phyloP scores from a whole-genome alignment of 441 rosid species.

The Erysimum cheiri region DNA sequence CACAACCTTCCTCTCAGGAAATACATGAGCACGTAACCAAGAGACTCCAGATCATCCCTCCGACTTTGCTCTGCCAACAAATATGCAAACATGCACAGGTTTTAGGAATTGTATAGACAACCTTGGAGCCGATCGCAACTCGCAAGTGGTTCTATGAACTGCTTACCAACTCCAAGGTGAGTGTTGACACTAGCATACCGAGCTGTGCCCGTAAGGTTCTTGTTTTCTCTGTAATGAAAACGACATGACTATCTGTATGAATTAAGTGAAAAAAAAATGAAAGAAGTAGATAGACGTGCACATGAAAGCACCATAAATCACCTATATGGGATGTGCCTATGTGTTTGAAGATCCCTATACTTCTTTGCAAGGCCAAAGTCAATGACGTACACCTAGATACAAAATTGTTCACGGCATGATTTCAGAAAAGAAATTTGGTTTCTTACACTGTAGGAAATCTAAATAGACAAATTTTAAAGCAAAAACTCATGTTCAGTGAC shows the following conservation, averaged over 20 bases:
- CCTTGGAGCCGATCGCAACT: conserved; percentile 18
- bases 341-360: conserved; percentile 97
- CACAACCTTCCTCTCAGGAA: conserved; percentile 86
- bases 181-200: conserved; percentile 96
- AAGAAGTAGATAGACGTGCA: neutral
- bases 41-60: conserved; percentile 94
- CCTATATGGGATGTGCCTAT: conserved; percentile 98
- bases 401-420: conserved; percentile 8
- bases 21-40: conserved; percentile 93
- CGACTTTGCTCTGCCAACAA: conserved; percentile 84
- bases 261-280: neutral
- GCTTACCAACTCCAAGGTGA: conserved; percentile 88
- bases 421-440: neutral
- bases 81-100: conserved; percentile 19
- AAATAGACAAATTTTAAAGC: neutral
- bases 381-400: conserved; percentile 79
- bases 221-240: conserved; percentile 70
- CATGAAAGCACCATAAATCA: conserved; percentile 39
- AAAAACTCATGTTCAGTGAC: conserved; percentile 22
- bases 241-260: conserved; percentile 17
- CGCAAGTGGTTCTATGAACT: conserved; percentile 24
- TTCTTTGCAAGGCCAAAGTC: conserved; percentile 99
- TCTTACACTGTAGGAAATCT: conserved; percentile 4
- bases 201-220: conserved; percentile 93
- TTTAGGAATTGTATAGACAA: conserved; percentile 20